phyloP scores from a whole-genome alignment of 2,329 filamentous ascomycete species.

The Sporothrix inflata region DNA sequence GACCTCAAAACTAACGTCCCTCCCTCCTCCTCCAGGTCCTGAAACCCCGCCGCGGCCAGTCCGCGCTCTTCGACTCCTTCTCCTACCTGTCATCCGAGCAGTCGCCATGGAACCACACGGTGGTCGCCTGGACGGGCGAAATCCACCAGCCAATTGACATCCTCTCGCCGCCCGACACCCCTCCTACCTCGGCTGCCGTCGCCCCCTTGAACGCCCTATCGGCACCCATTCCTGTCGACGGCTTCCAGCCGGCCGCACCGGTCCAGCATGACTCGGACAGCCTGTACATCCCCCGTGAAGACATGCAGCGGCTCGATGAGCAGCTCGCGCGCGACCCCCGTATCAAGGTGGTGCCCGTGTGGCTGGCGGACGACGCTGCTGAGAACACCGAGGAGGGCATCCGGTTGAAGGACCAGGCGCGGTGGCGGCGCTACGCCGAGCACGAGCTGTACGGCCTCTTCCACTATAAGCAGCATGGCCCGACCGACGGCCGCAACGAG shows the following conservation, averaged over 20 bases:
- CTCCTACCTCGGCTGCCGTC: constrained; percentile 54
- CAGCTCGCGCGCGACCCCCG: constrained; percentile 73
- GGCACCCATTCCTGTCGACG: constrained; percentile 76
- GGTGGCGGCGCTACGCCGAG: constrained; percentile 90
- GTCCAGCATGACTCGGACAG: constrained; percentile 64
- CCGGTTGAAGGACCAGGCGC: constrained; percentile 75
- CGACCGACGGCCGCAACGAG: constrained; percentile 80
- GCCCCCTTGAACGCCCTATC: constrained; percentile 72
- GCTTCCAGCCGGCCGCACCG: constrained; percentile 62
- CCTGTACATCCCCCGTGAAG: constrained; percentile 69
- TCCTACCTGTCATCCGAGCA: constrained; percentile 82
- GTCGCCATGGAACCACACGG: constrained; percentile 85
- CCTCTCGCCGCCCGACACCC: constrained; percentile 52
- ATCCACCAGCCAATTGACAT: constrained; percentile 59
- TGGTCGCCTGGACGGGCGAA: constrained; percentile 95
- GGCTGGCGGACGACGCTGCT: constrained; percentile 74
- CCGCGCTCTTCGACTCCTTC: constrained; percentile 90
- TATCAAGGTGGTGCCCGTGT: constrained; percentile 83
- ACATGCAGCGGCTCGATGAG: constrained; percentile 73
- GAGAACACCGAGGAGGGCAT: constrained; percentile 70
- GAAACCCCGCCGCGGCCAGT: constrained; percentile 78
- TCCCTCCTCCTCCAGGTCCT: constrained; percentile 63
- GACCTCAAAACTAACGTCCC: background rate
- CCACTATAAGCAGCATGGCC: constrained; percentile 94
- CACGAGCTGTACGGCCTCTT: constrained; percentile 90